Base-by-base conservation (phyloP, 306 rosid genomes). In the Cucumis hystrix region DNA sequence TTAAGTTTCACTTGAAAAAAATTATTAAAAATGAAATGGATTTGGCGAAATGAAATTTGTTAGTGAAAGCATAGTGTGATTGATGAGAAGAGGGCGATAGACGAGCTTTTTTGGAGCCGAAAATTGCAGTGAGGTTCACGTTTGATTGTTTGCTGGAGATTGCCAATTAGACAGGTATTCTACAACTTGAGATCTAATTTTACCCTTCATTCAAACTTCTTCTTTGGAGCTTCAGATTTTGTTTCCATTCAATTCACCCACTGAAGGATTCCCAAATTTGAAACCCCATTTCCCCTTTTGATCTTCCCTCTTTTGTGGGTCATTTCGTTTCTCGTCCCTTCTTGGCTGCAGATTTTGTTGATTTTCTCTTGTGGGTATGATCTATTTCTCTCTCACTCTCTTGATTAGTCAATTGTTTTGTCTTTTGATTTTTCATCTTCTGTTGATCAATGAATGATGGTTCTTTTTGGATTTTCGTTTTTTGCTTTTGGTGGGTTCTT, bases 101-200 rank as follows among this genome's bases (percentile, higher is more conserved):
- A 47, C 77, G 2, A 73, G 30, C 25, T 47, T 52, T 20, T 43
- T 71, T 51, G 4, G 10, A 73, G 62, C 7, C 28, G 62, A 71
- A 49, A 71, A 71, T 71, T 47, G 76, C 60, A 71, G 76, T 25
- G 76, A 71, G 60, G 20, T 71, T 71, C 41, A 49, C 41, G 41
- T 71, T 40, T 71, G 43, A 49, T 3, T 47, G 43, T 52, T 25
- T 45, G 74, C 21, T 41, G 55, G 18, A 41, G 33, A 11, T 15
- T 20, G 33, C 37, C 20, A 7, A 68, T 68, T 10, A 69, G 39
- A 69, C 57, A 23, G 76, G 15, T 8, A 71, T 10, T 11, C 2
- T 30, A 7, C 77, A 52, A 16, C 45, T 73, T 30, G 23, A 49
- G 43, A 72, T 72, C 76, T 28, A 72, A 72, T 72, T 71, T 23